Evolutionary conservation across 805 yeast species (phyloP), one percentile per base, ranked within the genome.

Genomic region (Kregervanrija fluxuum): DNA sequence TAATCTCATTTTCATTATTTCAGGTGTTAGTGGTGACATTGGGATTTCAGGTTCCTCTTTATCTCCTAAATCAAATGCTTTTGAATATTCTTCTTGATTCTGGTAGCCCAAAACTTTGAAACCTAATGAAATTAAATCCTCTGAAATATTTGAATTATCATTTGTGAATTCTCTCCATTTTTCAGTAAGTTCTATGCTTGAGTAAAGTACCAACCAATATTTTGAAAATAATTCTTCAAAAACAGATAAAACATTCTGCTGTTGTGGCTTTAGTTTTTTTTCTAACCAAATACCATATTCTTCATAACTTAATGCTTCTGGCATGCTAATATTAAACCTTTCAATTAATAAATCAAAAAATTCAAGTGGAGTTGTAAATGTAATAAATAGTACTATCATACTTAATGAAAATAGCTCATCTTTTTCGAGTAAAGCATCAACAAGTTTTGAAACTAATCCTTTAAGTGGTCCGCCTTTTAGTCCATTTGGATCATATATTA

Each of bases 221-320:
- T 74, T 75, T 38, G 80, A 81, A 22, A 86, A 68, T 55, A 89
- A 70, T 12, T 77, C 65, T 53, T 76, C 79, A 77, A 89, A 74
- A 22, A 83, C 70, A 48, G 78, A 77, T 47, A 85, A 69, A 9
- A 85, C 85, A 46, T 86, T 71, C 17, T 74, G 54, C 44, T 88
- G 76, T 31, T 84, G 80, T 1, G 86, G 87, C 46, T 68, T 70
- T 47, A 82, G 78, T 55, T 86, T 86, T 56, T 75, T 76, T 36
- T 79, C 77, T 9, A 80, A 70, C 96, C 96, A 88, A 9, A 72
- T 64, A 38, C 79, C 77, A 60, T 85, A 86, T 55, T 87, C 95
- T 49, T 84, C 95, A 56, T 79, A 85, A 47, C 85, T 78, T 48
- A 91, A 65, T 0, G 95, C 95, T 55, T 86, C 96, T 0, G 96